Conservation (phyloP, 345 rosid genomes). For the Eucalyptus sp. region DNA sequence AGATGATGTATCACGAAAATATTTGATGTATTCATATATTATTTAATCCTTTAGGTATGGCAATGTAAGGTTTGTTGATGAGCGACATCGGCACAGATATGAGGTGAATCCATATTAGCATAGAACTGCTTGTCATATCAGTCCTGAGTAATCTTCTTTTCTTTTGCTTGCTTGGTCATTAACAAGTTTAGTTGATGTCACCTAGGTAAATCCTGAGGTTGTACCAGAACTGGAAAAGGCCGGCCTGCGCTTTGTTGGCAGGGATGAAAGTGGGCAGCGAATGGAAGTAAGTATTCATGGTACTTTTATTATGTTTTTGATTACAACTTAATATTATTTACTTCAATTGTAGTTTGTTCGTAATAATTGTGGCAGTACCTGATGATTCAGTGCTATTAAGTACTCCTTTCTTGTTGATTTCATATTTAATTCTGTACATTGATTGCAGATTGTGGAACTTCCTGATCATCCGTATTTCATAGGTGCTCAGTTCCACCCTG, state of each 20-base stretch:
- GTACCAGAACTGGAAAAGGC: slow-evolving; percentile 57
- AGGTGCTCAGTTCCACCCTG: slow-evolving; percentile 93
- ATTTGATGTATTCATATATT: not conserved
- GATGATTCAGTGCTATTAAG: not conserved
- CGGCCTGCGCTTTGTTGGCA: slow-evolving; percentile 79
- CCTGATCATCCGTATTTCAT: slow-evolving; percentile 59
- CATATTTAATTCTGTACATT: not conserved
- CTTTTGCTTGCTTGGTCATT: not conserved
- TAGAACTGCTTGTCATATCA: not conserved
- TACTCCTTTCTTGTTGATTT: not conserved
- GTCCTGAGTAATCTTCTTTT: not conserved
- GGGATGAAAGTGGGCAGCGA: slow-evolving; percentile 72
- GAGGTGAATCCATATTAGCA: slow-evolving; percentile 36
- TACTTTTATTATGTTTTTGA: not conserved
- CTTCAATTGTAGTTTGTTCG: not conserved
- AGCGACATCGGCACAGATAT: slow-evolving; percentile 91
- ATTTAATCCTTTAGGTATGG: slow-evolving; percentile 44
- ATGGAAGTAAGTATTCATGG: slow-evolving; percentile 54
- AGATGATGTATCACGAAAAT: not conserved
- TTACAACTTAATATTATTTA: not conserved
- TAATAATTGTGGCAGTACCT: not conserved
- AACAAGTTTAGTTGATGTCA: not conserved
- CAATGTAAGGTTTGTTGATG: slow-evolving; percentile 51
- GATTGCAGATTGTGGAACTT: slow-evolving; percentile 50
- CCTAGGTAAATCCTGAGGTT: slow-evolving; percentile 86